A percentile compares a stretch with the other conserved stretches of the same genome.
phyloP scores from a whole-genome alignment of 2,329 filamentous ascomycete genomes.

The Cladosporium sp. region DNA sequence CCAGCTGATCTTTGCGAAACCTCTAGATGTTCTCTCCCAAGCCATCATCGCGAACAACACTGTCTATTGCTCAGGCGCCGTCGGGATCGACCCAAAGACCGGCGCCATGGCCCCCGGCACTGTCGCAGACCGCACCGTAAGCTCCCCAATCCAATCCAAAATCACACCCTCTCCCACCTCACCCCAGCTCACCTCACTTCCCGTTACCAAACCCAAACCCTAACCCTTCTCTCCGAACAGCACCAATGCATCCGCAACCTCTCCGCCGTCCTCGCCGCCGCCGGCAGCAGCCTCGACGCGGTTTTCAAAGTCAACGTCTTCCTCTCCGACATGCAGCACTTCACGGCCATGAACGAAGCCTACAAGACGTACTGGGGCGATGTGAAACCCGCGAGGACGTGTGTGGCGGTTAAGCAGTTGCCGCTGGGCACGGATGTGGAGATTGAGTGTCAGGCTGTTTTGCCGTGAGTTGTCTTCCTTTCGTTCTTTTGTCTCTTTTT shows the following conservation, averaged over 20 bases:
- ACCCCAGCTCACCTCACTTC: too few relatives aligned
- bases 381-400: slow-evolving; percentile 42
- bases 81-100: slow-evolving; percentile 61
- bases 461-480: slow-evolving; percentile 31
- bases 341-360: slow-evolving; percentile 59
- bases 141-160: slow-evolving; percentile 21
- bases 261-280: slow-evolving; percentile 59
- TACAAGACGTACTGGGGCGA: slow-evolving; percentile 45
- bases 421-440: slow-evolving; percentile 56
- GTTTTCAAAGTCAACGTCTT: slow-evolving; percentile 70
- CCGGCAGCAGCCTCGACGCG: slow-evolving; percentile 61
- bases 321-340: slow-evolving; percentile 66
- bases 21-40: slow-evolving; percentile 29
- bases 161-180: neutral
- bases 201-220: neutral
- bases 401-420: slow-evolving; percentile 55
- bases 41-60: slow-evolving; percentile 57
- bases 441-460: slow-evolving; percentile 54
- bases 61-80: slow-evolving; percentile 70
- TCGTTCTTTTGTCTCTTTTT: neutral
- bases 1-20: neutral
- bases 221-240: slow-evolving; percentile 26
- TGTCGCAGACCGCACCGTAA: slow-evolving; percentile 27
- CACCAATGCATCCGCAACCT: slow-evolving; percentile 64
- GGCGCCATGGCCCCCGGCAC: slow-evolving; percentile 35